Evolutionary conservation across 768 basidiomycete genomes (phyloP), one percentile per base, ranked within the genome.

Genomic region (Candolleomyces eurysporus): DNA sequence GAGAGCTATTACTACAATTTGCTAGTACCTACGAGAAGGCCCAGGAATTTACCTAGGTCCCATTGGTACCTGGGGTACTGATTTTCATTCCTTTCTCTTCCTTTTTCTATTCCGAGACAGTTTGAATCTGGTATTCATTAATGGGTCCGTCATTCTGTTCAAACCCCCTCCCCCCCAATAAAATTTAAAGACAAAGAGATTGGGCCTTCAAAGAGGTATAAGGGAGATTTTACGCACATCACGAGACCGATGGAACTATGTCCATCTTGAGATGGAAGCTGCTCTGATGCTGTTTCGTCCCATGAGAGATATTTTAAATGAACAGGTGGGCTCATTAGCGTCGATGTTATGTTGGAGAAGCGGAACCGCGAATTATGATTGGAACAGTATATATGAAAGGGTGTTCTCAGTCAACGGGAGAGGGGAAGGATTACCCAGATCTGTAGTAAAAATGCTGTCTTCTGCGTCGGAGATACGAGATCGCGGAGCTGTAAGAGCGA

Each of bases 91-190:
- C n/a, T n/a, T n/a, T n/a, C n/a, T n/a, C n/a, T n/a, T n/a, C n/a
- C n/a, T n/a, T n/a, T n/a, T n/a, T n/a, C n/a, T n/a, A n/a, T n/a
- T n/a, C n/a, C n/a, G n/a, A n/a, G n/a, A n/a, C n/a, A n/a, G n/a
- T n/a, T n/a, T n/a, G n/a, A n/a, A n/a, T n/a, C n/a, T n/a, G n/a
- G n/a, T n/a, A n/a, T n/a, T n/a, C n/a, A n/a, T n/a, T n/a, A n/a
- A n/a, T n/a, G n/a, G n/a, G 67, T 97, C 94, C 13, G 94, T 91
- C 87, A 96, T 93, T 49, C 94, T 95, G 22, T 32, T 58, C 10
- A 31, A 3, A n/a, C n/a, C n/a, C n/a, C n/a, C n/a, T n/a, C 42
- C 21, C 26, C n/a, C n/a, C n/a, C n/a, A n/a, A n/a, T n/a, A n/a
- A n/a, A n/a, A n/a, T n/a, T n/a, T n/a, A n/a, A n/a, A n/a, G n/a